Base-by-base conservation (phyloP, 1,139 yeast species). In the Hansenula lynferdii region DNA sequence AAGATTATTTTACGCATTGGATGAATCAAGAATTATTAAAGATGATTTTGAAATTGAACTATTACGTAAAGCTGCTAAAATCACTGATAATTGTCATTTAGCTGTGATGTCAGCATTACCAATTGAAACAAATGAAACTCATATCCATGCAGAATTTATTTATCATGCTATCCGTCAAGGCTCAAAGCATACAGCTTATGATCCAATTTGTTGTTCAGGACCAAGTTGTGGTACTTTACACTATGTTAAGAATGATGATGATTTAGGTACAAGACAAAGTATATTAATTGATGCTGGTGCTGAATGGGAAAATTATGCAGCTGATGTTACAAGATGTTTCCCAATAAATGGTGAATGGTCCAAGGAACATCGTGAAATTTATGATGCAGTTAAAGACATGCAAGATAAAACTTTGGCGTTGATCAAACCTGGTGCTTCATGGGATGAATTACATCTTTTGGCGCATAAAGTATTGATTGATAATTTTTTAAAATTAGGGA, bases 91-190 rank as follows among this genome's bases (percentile, higher is more conserved):
- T 45, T 83, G 95, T 37, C 98, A 92, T 60, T 60, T 75, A 27
- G 95, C 96, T 0, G 96, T 87, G 33, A 89, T 92, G 97, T 80
- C 89, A 19, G 95, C 97, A 1, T 58, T 84, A 33, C 95, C 96
- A 8, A 86, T 89, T 44, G 96, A 87, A 60, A 72, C 75, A 26
- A 83, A 83, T 46, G 98, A 92, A 62, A 80, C 90, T 14, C 97
- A 92, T 56, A 77, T 92, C 38, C 97, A 92, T 56, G 97, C 97
- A 3, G 97, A 90, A 58, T 92, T 92, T 60, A 75, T 85, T 44
- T 92, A 92, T 61, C 97, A 92, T 62, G 86, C 96, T 3, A 74
- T 86, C 49, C 80, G 97, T 53, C 97, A 90, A 62, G 97, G 97
- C 4, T 82, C 96, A 19, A 89, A 87, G 62, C 67, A 75, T 53